Percentiles rank a stretch among this genome's conserved stretches.
Evolutionary conservation across 2,329 filamentous ascomycete species (phyloP).

Genomic region (Neofusicoccum cordaticola): DNA sequence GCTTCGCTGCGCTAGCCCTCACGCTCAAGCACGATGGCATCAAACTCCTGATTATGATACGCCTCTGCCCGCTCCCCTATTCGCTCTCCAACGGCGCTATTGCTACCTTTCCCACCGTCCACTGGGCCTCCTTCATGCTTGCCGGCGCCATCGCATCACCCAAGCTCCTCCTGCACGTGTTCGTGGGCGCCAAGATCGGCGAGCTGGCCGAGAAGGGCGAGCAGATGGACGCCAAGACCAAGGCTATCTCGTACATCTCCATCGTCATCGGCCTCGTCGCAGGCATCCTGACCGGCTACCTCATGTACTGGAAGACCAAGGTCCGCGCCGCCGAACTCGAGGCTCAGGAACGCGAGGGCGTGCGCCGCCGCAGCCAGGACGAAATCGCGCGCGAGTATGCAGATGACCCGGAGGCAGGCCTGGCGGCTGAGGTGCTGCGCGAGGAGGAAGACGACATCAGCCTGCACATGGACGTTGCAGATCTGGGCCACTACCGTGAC

Average conservation of each 20-base stretch:
- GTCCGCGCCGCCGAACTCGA: conserved; percentile 50
- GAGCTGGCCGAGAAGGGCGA: conserved; percentile 78
- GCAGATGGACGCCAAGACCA: conserved; percentile 75
- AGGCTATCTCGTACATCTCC: conserved; percentile 77
- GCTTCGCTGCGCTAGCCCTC: conserved; percentile 84
- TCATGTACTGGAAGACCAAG: conserved; percentile 71
- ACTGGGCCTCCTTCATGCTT: conserved; percentile 69
- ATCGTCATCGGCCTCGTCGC: conserved; percentile 70
- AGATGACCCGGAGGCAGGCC: conserved; percentile 45
- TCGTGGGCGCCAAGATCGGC: conserved; percentile 82
- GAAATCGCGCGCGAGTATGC: conserved; percentile 40
- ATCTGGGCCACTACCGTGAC: conserved; percentile 34
- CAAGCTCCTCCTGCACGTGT: conserved; percentile 87
- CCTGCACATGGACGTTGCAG: conserved; percentile 34
- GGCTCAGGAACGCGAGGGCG: conserved; percentile 42
- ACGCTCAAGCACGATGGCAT: conserved; percentile 89
- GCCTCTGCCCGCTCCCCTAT: conserved; percentile 89
- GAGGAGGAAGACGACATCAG: conserved; percentile 54
- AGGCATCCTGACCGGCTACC: conserved; percentile 72
- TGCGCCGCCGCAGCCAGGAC: conserved; percentile 31
- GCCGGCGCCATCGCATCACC: conserved; percentile 81
- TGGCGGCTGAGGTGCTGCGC: conserved; percentile 37
- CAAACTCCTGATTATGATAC: conserved; percentile 84
- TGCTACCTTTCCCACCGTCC: conserved; percentile 86
- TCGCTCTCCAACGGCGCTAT: conserved; percentile 92